These are phyloP conservation scores for Saccharomycopsis javanensis DNA, from an alignment of 805 yeast species.

Conservation along the genomic window DNA sequence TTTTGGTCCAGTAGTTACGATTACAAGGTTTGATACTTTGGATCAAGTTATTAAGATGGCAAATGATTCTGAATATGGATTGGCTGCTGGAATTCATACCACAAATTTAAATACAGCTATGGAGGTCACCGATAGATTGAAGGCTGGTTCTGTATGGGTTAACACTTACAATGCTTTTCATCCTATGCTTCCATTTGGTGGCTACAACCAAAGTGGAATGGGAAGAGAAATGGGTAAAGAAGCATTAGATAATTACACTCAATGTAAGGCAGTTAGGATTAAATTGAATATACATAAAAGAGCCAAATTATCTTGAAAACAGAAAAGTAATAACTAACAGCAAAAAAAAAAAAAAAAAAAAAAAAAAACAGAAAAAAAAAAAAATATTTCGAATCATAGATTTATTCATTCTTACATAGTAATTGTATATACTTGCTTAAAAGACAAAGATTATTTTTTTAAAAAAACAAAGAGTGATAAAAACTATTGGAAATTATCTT, in stretches of 20 bases:
- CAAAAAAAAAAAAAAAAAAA: not conserved
- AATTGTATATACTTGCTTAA: not conserved
- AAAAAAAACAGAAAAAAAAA: not conserved
- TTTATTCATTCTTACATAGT: not conserved
- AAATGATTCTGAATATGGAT: slow-evolving; percentile 75
- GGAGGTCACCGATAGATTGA: slow-evolving; percentile 61
- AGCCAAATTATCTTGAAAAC: not conserved
- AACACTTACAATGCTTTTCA: slow-evolving; percentile 88
- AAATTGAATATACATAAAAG: slow-evolving; percentile 25
- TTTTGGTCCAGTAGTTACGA: slow-evolving; percentile 87
- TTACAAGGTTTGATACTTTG: slow-evolving; percentile 68
- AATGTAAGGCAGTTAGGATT: slow-evolving; percentile 71
- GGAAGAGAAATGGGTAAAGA: slow-evolving; percentile 92
- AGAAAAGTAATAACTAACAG: no score
- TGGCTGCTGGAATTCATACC: slow-evolving; percentile 89
- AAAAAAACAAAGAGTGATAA: no score
- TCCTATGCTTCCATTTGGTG: slow-evolving; percentile 85
- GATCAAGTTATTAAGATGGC: slow-evolving; percentile 76
- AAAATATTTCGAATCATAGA: not conserved
- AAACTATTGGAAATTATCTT: not conserved
- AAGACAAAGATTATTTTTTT: no score
- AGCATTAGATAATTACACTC: slow-evolving; percentile 78
- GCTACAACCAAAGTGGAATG: slow-evolving; percentile 80
- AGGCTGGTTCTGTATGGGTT: slow-evolving; percentile 88
- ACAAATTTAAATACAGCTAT: slow-evolving; percentile 63